These are phyloP conservation scores for Chlamydomonas urium DNA, from an alignment of 139 green algal genomes.

Conservation along the genomic window DNA sequence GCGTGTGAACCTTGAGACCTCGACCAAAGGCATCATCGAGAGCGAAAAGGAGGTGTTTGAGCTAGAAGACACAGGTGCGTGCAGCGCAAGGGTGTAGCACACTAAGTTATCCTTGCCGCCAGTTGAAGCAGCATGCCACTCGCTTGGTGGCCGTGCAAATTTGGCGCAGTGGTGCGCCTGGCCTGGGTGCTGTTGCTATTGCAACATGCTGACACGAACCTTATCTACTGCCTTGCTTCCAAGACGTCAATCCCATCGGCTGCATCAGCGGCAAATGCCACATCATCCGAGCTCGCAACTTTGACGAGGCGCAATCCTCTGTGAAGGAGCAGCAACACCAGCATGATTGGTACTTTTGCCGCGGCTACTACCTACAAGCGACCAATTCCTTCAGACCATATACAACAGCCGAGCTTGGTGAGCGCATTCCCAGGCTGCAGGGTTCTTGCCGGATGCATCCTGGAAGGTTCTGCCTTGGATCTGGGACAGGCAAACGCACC, in stretches of 20 bases:
- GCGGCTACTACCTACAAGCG: constrained; percentile 39
- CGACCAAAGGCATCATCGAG: constrained; percentile 30
- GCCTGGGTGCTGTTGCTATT: no score
- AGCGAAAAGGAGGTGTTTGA: constrained; percentile 40
- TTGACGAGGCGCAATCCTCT: neutral
- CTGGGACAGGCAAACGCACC: no score
- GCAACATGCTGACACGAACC: no score
- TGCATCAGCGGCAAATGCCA: constrained; percentile 42
- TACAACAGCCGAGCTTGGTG: constrained; percentile 31
- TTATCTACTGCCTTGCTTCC: no score
- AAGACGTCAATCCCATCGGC: constrained; percentile 24
- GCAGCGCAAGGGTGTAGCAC: neutral
- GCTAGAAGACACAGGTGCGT: constrained; percentile 26
- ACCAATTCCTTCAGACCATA: constrained; percentile 41
- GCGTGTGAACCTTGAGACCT: constrained; percentile 34
- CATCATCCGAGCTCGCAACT: constrained; percentile 11
- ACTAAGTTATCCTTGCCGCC: neutral
- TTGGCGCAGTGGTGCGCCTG: no score
- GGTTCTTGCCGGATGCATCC: no score
- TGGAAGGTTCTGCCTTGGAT: no score
- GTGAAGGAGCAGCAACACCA: neutral
- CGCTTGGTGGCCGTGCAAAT: no score
- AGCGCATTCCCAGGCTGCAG: no score
- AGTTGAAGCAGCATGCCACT: no score
- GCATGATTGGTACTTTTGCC: constrained; percentile 53